Evolutionary conservation across 2,329 filamentous ascomycete genomes (phyloP), one percentile per base, ranked within the genome.

Genomic region (Aspergillus quadrilineatus): DNA sequence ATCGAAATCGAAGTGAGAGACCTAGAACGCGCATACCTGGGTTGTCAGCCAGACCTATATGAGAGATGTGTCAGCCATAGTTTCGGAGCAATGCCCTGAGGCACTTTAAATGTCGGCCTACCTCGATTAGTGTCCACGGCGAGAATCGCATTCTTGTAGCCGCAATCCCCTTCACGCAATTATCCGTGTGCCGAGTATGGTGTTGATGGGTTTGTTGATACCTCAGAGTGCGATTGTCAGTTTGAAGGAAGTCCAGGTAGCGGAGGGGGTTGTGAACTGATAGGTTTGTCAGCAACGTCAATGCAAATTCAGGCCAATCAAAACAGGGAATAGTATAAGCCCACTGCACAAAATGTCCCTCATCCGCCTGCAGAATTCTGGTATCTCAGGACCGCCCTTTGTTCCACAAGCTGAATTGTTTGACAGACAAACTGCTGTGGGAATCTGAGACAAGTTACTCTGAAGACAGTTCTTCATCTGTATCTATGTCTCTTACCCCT

Each of bases 41-140:
- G 63, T 57, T 52, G 68, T 73, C 52, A 75, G 64, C 73, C 72
- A 75, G 55, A 69, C 56, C 73, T 75, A 55, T 47, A 46, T 32
- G 17, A 29, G 45, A 50, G 55, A 47, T 4, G 46, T 50, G 62
- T 65, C 39, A 66, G 57, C 45, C 41, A 43, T 47, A 6, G 30
- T 47, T 29, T 32, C 6, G 34, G 30, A 26, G 26, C 12, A 29
- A 29, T 45, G 7, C 26, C 5, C 17, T 17, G 9, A 32, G 12
- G n/a, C 29, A 47, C 26, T 26, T 17, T 29, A 28, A 14, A 30
- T 37, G 29, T 22, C 37, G n/a, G 28, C 48, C 32, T 26, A 58
- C 55, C 28, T 50, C 56, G 32, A 59, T 34, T 36, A 47, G 15
- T 17, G 17, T 7, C 39, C 39, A 42, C 15, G n/a, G 39, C 6